Evolutionary conservation across 2,329 filamentous ascomycete genomes (phyloP), one percentile per base, ranked within the genome.

Genomic region (Chaetomium olivaceum): DNA sequence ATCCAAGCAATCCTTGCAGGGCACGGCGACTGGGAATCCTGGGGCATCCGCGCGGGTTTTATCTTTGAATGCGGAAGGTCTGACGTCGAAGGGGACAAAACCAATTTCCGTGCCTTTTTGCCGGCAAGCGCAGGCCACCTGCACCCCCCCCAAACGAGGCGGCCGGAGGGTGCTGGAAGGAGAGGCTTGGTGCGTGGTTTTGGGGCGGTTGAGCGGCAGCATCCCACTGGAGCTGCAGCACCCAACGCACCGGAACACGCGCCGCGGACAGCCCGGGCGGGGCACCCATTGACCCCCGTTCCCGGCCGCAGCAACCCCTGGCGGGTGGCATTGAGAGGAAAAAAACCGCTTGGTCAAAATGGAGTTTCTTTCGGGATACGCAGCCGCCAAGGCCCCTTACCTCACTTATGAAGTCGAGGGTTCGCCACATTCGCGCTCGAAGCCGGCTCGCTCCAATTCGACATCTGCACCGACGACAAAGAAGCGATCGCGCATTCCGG

Each of bases 351-450:
- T 63, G 58, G 39, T 16, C 58, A 70, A 51, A 62, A 73, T 74
- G 72, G 72, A 74, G 71, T 74, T 70, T 56, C 68, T 73, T 55
- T 68, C 71, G n/a, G 71, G 71, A 56, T 73, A 72, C 59, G 72
- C 71, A 60, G 68, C 71, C 58, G 70, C 72, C 57, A 71, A 70
- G 69, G 66, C 70, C 65, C 72, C 72, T 64, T 72, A 72, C 68
- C 65, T 69, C 68, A 63, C 68, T 66, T 71, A 72, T 69, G 67
- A 70, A 65, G 69, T 70, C 68, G 67, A 73, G 63, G 69, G 69
- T 61, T 59, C 63, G 61, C 67, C 63, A 58, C 66, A 61, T 59
- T 69, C 69, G 29, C 65, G 65, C 25, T 64, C 64, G 51, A 68
- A 68, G 56, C 70, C 69, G 58, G 65, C 65, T 54, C 72, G 72